These are phyloP conservation scores for Kodamaea derodonti DNA, from an alignment of 1,139 yeast genomes.

Conservation along the genomic window DNA sequence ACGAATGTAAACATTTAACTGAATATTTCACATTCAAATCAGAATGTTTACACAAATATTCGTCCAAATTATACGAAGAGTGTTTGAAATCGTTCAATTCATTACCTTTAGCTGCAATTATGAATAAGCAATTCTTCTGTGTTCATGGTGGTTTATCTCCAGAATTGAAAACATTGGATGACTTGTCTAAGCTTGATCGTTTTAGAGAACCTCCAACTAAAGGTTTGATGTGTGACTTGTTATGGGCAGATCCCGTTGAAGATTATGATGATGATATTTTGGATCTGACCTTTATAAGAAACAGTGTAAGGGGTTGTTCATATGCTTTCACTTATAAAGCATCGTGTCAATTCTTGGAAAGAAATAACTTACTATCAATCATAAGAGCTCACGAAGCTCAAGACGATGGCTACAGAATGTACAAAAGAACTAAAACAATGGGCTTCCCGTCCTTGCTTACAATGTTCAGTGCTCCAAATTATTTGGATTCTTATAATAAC, in stretches of 20 bases:
- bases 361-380: conserved; percentile 74
- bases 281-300: conserved; percentile 54
- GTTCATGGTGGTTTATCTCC: conserved; percentile 98
- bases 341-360: conserved; percentile 73
- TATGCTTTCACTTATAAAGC: conserved; percentile 87
- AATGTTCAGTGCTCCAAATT: conserved; percentile 94
- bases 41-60: conserved; percentile 88
- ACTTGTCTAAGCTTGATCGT: conserved; percentile 66
- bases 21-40: conserved; percentile 90
- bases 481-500: conserved; percentile 87
- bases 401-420: conserved; percentile 95
- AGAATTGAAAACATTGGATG: conserved; percentile 68
- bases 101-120: conserved; percentile 86
- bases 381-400: conserved; percentile 98
- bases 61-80: conserved; percentile 62
- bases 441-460: conserved; percentile 94
- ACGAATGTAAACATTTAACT: conserved; percentile 91
- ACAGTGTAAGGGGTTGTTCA: conserved; percentile 88
- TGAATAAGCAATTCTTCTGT: conserved; percentile 93
- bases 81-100: conserved; percentile 81
- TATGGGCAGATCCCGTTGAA: conserved; percentile 96
- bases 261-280: conserved; percentile 71
- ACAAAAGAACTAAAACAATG: conserved; percentile 76
- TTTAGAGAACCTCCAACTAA: conserved; percentile 92
- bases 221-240: conserved; percentile 90